Base-by-base conservation (phyloP, 208 protist species). In the Endotrypanum monterogeii region DNA sequence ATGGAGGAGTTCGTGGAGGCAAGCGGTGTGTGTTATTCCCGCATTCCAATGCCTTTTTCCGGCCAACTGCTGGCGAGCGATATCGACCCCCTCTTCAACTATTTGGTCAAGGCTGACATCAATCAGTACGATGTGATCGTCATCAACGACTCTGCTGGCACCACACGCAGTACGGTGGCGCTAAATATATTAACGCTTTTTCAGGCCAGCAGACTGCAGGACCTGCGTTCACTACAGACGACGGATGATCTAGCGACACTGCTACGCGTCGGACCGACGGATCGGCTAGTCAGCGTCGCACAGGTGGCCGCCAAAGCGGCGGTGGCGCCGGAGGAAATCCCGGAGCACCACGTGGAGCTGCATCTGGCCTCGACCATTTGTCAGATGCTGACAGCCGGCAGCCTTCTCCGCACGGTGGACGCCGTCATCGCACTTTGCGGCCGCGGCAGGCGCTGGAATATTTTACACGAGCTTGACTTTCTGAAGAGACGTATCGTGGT, bases 341-440 rank as follows among this genome's bases (percentile, higher is more conserved):
- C 92, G 23, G 82, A 84, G 46, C 76, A 83, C 51, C 75, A 80
- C 54, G 79, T 94, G 3, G 92, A 95, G 78, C 71, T 93, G 44
- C 89, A 88, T 6, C 70, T 94, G 18, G 92, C 92, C 30, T 94
- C 87, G 6, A 94, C 87, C 46, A 95, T 96, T 39, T 92, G 88
- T 76, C 92, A 96, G 78, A 96, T 96, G 89, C 85, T 96, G 39
- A 91, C 87, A 23, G 84, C 90, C 11, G 92, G 92, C 58, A 90
- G 84, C 3, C 72, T 96, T 46, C 73, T 96, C 44, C 81, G 82
- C 55, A 90, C 90, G 18, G 89, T 94, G 7, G 83, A 90, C 51
- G 85, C 89, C n/a, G 87, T 82, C 23, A 89, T 95, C 54, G 25
- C 72, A 2, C 80, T 96, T 46, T 84, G 92, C 69, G 92, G 92